Evolutionary conservation across 345 rosid genomes (phyloP), one percentile per base, ranked within the genome.

Genomic region (Lumnitzera racemosa): DNA sequence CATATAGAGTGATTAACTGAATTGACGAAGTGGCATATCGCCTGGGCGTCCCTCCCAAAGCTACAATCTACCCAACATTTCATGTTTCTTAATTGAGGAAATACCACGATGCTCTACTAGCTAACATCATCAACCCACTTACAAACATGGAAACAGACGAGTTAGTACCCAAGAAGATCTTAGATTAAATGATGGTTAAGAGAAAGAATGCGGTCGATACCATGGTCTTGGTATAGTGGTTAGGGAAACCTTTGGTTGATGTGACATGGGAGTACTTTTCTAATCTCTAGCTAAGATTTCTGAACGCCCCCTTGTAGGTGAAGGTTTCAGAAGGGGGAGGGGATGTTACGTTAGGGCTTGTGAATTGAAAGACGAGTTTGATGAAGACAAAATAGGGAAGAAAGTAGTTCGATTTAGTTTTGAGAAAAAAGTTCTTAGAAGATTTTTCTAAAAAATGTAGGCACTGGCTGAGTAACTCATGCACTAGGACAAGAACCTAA

Each of bases 211-310:
- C 23, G 24, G 57, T 24, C 12, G 57, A 16, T 23, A 53, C 57
- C 24, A 53, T 3, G 57, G 57, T 53, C 57, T 23, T 53, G 13
- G 12, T 53, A 14, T 24, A 53, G 20, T 53, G 57, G 57, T 12
- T 12, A 15, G 57, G 24, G 23, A 12, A 2, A 13, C 24, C 12
- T 2, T 13, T 12, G 23, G 57, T 15, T 15, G 57, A 53, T 53
- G 57, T 11, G 13, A 53, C 57, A 15, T 53, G 57, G 57, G 11
- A 53, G 25, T 53, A 15, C 57, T 53, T 53, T 3, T 53, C 23
- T 6, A 12, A 53, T 53, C 20, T 20, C 20, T 20, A 20, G 20
- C 20, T 20, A 20, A 20, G 20, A 20, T 20, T 20, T 20, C 20
- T 20, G 1, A 20, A 20, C 20, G 1, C 20, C 20, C 20, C 20